phyloP scores from a whole-genome alignment of 2,329 filamentous ascomycete species.

The Colletotrichum tropicicola region DNA sequence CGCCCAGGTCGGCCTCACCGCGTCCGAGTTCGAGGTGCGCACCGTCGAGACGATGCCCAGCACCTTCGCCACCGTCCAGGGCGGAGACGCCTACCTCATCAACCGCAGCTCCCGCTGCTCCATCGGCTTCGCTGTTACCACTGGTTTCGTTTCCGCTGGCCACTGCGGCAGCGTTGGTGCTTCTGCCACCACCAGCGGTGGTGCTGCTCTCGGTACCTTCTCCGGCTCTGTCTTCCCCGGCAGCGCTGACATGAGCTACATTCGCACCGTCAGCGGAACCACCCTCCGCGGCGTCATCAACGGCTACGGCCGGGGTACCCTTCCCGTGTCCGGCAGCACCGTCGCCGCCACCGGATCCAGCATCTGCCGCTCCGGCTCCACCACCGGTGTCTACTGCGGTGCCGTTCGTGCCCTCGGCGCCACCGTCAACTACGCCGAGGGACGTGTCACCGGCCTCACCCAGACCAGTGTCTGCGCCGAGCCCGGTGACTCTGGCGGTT shows the following conservation, averaged over 20 bases:
- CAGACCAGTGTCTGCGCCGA: constrained; percentile 50
- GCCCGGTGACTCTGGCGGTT: constrained; percentile 51
- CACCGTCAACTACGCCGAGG: constrained; percentile 48
- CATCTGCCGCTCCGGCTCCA: constrained; percentile 52
- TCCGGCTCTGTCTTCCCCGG: constrained; percentile 48
- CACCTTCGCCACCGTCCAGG: constrained; percentile 44
- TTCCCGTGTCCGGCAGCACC: constrained; percentile 48
- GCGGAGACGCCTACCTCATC: constrained; percentile 50
- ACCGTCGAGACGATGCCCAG: constrained; percentile 43
- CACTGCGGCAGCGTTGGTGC: constrained; percentile 46
- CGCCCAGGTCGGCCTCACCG: constrained; percentile 45
- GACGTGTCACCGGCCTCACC: constrained; percentile 49
- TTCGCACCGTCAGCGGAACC: constrained; percentile 44
- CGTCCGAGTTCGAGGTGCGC: constrained; percentile 46
- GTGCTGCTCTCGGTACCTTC: constrained; percentile 44
- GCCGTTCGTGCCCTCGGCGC: constrained; percentile 44
- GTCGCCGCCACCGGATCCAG: constrained; percentile 43
- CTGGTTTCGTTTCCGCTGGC: constrained; percentile 49
- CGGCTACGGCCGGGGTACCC: constrained; percentile 43
- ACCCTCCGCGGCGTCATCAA: constrained; percentile 42
- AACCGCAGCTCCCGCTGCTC: constrained; percentile 44
- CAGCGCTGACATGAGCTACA: constrained; percentile 47
- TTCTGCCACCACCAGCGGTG: constrained; percentile 41
- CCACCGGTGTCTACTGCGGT: constrained; percentile 49
- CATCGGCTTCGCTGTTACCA: constrained; percentile 49